A percentile compares a stretch with the other conserved stretches of the same genome.
Conservation (phyloP, 2,329 filamentous ascomycete genomes). For the Colletotrichum sansevieriae region DNA sequence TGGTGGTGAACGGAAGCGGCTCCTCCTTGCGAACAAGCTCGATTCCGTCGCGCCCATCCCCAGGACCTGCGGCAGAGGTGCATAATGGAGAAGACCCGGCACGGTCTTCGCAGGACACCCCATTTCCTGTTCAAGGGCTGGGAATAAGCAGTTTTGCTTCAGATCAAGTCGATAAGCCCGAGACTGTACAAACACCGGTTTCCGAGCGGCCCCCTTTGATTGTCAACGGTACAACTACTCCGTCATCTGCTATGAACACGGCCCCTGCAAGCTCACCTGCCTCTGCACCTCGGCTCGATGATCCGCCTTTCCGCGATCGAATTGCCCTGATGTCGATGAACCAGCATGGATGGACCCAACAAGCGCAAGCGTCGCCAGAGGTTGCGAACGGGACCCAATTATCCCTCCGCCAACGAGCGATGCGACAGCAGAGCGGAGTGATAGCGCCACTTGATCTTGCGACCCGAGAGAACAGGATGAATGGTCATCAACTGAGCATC, state of each 20-base stretch:
- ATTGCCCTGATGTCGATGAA: conserved; percentile 59
- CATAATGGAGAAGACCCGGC: conserved; percentile 44
- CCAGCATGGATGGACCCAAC: conserved; percentile 31
- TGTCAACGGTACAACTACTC: conserved; percentile 51
- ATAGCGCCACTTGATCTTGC: conserved; percentile 70
- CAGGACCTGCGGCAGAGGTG: conserved; percentile 21
- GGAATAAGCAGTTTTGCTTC: conserved; percentile 28
- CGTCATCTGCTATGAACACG: conserved; percentile 25
- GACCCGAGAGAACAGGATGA: conserved; percentile 58
- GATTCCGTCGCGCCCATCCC: conserved; percentile 37
- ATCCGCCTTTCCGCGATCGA: conserved; percentile 57
- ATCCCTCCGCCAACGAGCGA: conserved; percentile 52
- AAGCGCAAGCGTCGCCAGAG: conserved; percentile 41
- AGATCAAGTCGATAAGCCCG: conserved; percentile 20
- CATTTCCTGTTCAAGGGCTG: conserved; percentile 46
- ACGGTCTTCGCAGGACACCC: conserved; percentile 45
- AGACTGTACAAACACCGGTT: conserved; percentile 39
- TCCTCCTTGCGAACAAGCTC: conserved; percentile 56
- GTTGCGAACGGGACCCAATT: conserved; percentile 49
- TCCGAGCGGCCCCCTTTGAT: conserved; percentile 50
- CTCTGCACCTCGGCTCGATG: conserved; percentile 46
- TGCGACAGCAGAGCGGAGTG: conserved; percentile 60
- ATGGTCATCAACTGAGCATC: conserved; percentile 48
- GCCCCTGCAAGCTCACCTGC: conserved; percentile 29
- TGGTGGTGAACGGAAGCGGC: conserved; percentile 68